Conservation (phyloP, 2,329 filamentous ascomycete species). For the Fusarium cyanostomum region DNA sequence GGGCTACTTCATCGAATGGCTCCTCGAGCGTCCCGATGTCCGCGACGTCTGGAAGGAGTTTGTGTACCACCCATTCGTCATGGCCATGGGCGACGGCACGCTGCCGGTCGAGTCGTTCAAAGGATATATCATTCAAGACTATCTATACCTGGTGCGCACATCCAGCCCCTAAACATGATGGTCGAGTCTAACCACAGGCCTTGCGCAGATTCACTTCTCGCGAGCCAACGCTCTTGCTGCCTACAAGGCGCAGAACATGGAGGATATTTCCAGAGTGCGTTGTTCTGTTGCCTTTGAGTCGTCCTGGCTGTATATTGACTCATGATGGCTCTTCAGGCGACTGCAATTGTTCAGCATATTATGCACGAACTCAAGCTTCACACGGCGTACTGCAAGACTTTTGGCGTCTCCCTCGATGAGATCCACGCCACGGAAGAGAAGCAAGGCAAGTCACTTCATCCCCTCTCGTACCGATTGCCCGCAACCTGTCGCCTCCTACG, state of each 20-base stretch:
- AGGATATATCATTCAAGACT: constrained; percentile 90
- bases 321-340: constrained; percentile 41
- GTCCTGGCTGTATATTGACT: background rate
- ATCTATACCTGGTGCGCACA: constrained; percentile 78
- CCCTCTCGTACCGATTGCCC: background rate
- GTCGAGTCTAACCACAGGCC: background rate
- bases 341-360: constrained; percentile 76
- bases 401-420: constrained; percentile 78
- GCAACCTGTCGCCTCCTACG: background rate
- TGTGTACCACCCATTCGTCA: constrained; percentile 84
- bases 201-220: constrained; percentile 78
- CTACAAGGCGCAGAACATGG: constrained; percentile 81
- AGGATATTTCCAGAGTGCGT: constrained; percentile 75
- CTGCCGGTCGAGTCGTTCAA: constrained; percentile 83
- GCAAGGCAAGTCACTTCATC: constrained; percentile 61
- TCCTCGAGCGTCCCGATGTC: constrained; percentile 81
- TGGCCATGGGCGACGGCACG: constrained; percentile 77
- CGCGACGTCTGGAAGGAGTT: constrained; percentile 77
- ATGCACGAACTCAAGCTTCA: constrained; percentile 84
- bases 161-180: rapidly evolving
- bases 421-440: constrained; percentile 80
- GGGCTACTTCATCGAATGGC: constrained; percentile 83
- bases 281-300: no score
- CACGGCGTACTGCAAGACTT: constrained; percentile 81
- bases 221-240: constrained; percentile 85